Evolutionary conservation across 176 grass and related monocot species (phyloP), one percentile per base, ranked within the genome.

Genomic region (Neostapfia colusana): DNA sequence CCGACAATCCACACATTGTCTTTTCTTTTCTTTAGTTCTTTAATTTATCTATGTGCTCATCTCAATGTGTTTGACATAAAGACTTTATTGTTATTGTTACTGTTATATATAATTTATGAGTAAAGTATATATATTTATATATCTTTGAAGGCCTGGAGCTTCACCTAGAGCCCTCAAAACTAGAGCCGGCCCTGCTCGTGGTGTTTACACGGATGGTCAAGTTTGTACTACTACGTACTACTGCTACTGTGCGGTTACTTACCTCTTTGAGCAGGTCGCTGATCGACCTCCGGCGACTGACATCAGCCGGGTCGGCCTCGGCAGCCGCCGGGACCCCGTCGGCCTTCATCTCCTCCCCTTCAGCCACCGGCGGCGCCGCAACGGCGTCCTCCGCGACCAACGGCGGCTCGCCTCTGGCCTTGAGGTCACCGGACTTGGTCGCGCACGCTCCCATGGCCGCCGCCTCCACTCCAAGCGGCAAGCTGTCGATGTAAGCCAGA

Each of bases 361-460:
- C 70, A 7, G n/a, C 56, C 56, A 5, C 12, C 21, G 17, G 48
- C 1, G 28, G 5, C 12, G 21, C 49, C 15, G 20, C 60, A 13
- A 27, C 18, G 39, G 39, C 39, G 46, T 81, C 71, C 10, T 84
- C 87, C 45, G 34, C 58, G 8, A 50, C 73, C n/a, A 69, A 1
- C 35, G 72, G 82, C 36, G 72, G 35, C 24, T 78, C 82, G 0
- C 82, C 82, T 16, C 77, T 72, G n/a, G 60, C 61, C 39, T 40
- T 85, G 3, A 89, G 78, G 13, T 85, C 78, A 6, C 61, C 78
- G 25, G 87, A 69, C 73, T 74, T 89, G 1, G 83, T 89, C 62
- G 87, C 87, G 28, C 86, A 88, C 35, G 78, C 83, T 31, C 86
- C 86, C 86, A 88, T 88, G 18, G 44, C 42, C 18, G n/a, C 60